phyloP scores from a whole-genome alignment of 148 eudicot species.

The Euryodendron excelsum region DNA sequence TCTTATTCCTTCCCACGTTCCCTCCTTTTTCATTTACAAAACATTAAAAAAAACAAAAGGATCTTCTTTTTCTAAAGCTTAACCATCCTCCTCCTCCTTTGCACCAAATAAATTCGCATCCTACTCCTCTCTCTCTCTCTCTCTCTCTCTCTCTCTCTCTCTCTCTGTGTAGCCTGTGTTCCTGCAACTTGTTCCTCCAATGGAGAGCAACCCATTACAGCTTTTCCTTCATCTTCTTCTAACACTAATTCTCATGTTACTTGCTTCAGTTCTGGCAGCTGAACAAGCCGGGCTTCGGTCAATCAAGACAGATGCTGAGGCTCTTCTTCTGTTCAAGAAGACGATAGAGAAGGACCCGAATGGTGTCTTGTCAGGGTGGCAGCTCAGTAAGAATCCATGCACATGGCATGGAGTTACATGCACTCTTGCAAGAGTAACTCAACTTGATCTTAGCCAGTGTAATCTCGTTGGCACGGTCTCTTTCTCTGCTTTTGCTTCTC shows the following conservation, averaged over 20 bases:
- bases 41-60: constrained; percentile 1
- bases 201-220: constrained; percentile 28
- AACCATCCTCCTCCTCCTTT: constrained; percentile 34
- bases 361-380: constrained; percentile 57
- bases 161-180: background rate
- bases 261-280: constrained; percentile 15
- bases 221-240: constrained; percentile 21
- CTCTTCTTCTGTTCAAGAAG: constrained; percentile 69
- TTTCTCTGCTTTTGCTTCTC: constrained; percentile 50
- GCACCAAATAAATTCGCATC: constrained; percentile 48
- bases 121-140: constrained; percentile 29
- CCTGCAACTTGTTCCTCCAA: constrained; percentile 16
- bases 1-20: constrained; percentile 36
- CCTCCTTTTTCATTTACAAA: constrained; percentile 23
- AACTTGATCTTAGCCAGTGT: constrained; percentile 67
- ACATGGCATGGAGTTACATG: constrained; percentile 73
- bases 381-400: constrained; percentile 45
- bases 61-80: constrained; percentile 15
- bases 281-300: constrained; percentile 23
- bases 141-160: constrained; percentile 1
- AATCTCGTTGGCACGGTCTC: constrained; percentile 48
- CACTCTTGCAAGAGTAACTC: constrained; percentile 52
- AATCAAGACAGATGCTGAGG: constrained; percentile 50
- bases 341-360: constrained; percentile 57
- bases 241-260: constrained; percentile 15